Percentiles rank a stretch among this genome's conserved stretches.
Conservation (phyloP, 148 eudicot genomes). For the Vaccinium corymbosum region DNA sequence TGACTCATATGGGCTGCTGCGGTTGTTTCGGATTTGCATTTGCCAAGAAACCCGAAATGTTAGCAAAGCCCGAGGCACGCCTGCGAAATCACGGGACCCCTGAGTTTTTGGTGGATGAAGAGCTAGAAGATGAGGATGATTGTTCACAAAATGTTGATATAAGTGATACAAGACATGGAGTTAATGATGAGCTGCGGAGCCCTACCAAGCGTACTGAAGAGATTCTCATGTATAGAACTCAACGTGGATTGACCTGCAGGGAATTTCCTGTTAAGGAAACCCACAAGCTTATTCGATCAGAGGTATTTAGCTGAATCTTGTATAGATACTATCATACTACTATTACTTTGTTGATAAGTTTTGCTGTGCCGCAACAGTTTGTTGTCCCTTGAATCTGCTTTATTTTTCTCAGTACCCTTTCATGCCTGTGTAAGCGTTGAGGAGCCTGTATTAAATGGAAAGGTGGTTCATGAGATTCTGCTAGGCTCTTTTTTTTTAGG, state of each 20-base stretch:
- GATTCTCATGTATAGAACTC: conserved; percentile 47
- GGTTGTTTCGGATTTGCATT: conserved; percentile 83
- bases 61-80: conserved; percentile 29
- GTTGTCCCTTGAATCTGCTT: not conserved
- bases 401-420: not conserved
- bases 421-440: not conserved
- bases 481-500: not conserved
- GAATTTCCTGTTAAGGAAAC: conserved; percentile 77
- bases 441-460: not conserved
- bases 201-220: conserved; percentile 68
- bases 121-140: conserved; percentile 41
- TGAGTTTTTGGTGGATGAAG: conserved; percentile 47
- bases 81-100: conserved; percentile 37
- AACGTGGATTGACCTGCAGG: conserved; percentile 73
- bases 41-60: conserved; percentile 40
- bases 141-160: conserved; percentile 37
- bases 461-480: not conserved
- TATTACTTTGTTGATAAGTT: not conserved
- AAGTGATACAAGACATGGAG: conserved; percentile 48
- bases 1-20: conserved; percentile 82
- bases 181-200: conserved; percentile 44
- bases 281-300: conserved; percentile 56
- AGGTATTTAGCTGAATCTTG: conserved; percentile 39
- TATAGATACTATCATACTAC: not conserved
- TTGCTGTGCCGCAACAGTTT: not conserved